These are phyloP conservation scores for Rhododendron kiyosumense DNA, from an alignment of 148 eudicot species.

Conservation along the genomic window DNA sequence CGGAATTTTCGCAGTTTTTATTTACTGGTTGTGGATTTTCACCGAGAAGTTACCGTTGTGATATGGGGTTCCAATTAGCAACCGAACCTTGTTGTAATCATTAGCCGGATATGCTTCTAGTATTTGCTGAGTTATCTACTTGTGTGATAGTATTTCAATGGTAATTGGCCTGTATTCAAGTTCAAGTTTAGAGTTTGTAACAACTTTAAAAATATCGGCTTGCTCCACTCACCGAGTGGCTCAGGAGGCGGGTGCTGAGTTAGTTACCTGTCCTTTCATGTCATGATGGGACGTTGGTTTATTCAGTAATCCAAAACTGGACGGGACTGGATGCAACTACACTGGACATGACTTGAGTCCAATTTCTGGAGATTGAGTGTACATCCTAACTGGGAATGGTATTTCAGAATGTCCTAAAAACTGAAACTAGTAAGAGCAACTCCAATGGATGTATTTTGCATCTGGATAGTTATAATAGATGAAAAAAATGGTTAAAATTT, in stretches of 20 bases:
- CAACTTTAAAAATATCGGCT: not conserved
- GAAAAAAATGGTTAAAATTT: too few species aligned
- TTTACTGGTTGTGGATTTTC: not conserved
- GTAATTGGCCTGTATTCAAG: not conserved
- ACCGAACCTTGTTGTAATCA: not conserved
- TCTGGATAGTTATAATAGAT: too few species aligned
- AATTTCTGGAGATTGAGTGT: too few species aligned
- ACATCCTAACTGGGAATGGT: too few species aligned
- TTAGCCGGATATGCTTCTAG: not conserved
- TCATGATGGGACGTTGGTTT: too few species aligned
- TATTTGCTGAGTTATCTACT: not conserved
- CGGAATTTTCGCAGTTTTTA: not conserved
- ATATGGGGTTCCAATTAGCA: not conserved
- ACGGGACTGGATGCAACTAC: too few species aligned
- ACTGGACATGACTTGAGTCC: too few species aligned
- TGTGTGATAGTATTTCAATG: not conserved
- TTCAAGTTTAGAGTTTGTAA: not conserved
- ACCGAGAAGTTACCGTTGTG: not conserved
- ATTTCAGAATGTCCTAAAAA: too few species aligned
- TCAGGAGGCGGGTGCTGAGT: not conserved
- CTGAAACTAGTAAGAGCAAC: too few species aligned
- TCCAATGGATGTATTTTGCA: too few species aligned
- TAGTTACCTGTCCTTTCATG: too few species aligned
- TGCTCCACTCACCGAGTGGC: not conserved
- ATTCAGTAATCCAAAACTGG: too few species aligned